Evolutionary conservation across 805 yeast species (phyloP).

Genomic region (Soucietia sequanensis): DNA sequence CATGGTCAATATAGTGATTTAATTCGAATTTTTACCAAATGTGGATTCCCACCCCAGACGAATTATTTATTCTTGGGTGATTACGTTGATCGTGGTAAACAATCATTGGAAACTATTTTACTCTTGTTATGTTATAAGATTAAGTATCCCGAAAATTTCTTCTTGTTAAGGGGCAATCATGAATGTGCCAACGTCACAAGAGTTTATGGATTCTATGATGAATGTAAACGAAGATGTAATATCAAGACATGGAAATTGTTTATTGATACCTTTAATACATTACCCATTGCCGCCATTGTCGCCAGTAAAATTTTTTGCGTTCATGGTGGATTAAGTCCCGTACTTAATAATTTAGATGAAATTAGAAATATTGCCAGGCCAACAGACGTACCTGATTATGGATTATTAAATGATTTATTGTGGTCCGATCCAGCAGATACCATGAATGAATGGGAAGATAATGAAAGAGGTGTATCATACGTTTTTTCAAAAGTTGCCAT

Average conservation of each 20-base stretch:
- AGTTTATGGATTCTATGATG: conserved; percentile 97
- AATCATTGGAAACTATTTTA: conserved; percentile 87
- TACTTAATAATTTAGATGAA: conserved; percentile 69
- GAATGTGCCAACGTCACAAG: conserved; percentile 97
- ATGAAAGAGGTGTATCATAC: conserved; percentile 80
- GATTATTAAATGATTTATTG: conserved; percentile 69
- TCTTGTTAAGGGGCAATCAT: conserved; percentile 90
- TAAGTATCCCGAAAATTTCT: conserved; percentile 95
- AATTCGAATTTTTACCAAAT: conserved; percentile 85
- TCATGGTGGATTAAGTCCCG: conserved; percentile 82
- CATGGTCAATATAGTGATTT: conserved; percentile 96
- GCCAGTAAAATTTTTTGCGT: conserved; percentile 94
- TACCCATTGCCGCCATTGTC: conserved; percentile 94
- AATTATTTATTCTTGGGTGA: conserved; percentile 93
- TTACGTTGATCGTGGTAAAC: conserved; percentile 97
- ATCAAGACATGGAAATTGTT: conserved; percentile 92
- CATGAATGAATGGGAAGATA: conserved; percentile 82
- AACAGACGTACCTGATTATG: conserved; percentile 84
- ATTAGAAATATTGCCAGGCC: conserved; percentile 75
- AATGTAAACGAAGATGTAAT: conserved; percentile 91
- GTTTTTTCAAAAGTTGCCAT: conserved; percentile 79
- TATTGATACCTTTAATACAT: conserved; percentile 90
- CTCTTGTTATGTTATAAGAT: conserved; percentile 88
- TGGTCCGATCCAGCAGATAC: conserved; percentile 90
- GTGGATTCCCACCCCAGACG: conserved; percentile 95